phyloP scores from a whole-genome alignment of 805 yeast genomes.

The Grigorovia transvaalensis region DNA sequence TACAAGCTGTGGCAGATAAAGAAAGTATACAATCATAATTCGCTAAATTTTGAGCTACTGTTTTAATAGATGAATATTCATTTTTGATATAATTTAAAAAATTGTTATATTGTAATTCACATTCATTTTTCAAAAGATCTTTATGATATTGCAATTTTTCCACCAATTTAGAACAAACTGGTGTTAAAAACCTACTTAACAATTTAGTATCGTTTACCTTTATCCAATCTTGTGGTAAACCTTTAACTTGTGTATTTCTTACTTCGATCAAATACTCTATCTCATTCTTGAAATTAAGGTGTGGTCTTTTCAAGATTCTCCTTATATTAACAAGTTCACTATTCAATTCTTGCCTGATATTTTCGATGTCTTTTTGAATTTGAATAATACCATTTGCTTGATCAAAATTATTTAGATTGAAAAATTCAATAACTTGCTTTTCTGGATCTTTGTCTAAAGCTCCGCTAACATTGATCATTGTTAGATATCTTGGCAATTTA shows the following conservation, averaged over 20 bases:
- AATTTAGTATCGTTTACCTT: slow-evolving; percentile 60
- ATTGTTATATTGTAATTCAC: slow-evolving; percentile 19
- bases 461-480: slow-evolving; percentile 45
- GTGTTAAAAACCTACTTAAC: slow-evolving; percentile 65
- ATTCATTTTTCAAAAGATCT: slow-evolving; percentile 33
- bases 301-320: slow-evolving; percentile 42
- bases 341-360: slow-evolving; percentile 38
- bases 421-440: slow-evolving; percentile 37
- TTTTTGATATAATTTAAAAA: slow-evolving; percentile 33
- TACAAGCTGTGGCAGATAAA: slow-evolving; percentile 48
- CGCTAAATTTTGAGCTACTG: slow-evolving; percentile 39
- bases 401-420: slow-evolving; percentile 29
- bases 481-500: slow-evolving; percentile 29
- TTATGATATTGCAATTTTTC: slow-evolving; percentile 49
- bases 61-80: slow-evolving; percentile 31
- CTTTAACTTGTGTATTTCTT: slow-evolving; percentile 43
- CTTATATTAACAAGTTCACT: slow-evolving; percentile 43
- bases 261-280: slow-evolving; percentile 74
- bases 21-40: slow-evolving; percentile 59
- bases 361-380: slow-evolving; percentile 32
- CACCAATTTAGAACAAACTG: slow-evolving; percentile 41
- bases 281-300: slow-evolving; percentile 46
- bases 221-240: slow-evolving; percentile 66
- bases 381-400: slow-evolving; percentile 33
- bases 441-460: slow-evolving; percentile 38